These are phyloP conservation scores for Hemileccinum impolitum DNA, from an alignment of 768 basidiomycete genomes.

Conservation along the genomic window DNA sequence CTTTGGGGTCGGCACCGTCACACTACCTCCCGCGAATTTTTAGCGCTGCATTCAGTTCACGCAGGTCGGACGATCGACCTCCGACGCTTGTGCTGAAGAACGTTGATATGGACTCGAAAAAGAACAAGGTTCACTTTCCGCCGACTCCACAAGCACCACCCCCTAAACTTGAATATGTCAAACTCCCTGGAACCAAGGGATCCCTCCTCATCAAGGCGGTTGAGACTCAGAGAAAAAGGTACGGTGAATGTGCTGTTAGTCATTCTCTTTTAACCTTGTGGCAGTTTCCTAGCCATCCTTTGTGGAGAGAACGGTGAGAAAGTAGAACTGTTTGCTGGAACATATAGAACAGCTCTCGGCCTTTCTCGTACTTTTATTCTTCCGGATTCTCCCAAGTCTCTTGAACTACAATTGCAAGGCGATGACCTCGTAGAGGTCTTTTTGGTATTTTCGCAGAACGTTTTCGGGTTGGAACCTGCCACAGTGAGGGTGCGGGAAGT, in stretches of 20 bases:
- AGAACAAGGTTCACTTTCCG: conserved; percentile 31
- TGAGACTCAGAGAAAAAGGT: conserved; percentile 90
- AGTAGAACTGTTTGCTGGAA: conserved; percentile 90
- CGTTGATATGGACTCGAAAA: conserved; percentile 40
- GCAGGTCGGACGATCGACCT: conserved; percentile 57
- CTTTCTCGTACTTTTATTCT: conserved; percentile 92
- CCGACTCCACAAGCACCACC: conserved; percentile 55
- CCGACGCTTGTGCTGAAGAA: conserved; percentile 33
- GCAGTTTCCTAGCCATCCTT: conserved; percentile 86
- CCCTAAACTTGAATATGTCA: conserved; percentile 88
- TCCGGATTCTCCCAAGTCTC: conserved; percentile 83
- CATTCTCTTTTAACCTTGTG: neutral
- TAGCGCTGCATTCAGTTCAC: conserved; percentile 55
- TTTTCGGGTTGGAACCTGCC: conserved; percentile 89
- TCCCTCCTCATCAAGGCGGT: conserved; percentile 81
- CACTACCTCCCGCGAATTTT: conserved; percentile 69
- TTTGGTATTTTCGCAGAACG: conserved; percentile 86
- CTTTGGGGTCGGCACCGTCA: conserved; percentile 37
- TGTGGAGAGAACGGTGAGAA: conserved; percentile 93
- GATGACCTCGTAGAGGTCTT: conserved; percentile 93
- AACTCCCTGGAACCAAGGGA: conserved; percentile 87
- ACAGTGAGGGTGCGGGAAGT: conserved; percentile 95
- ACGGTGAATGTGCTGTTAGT: conserved; percentile 1
- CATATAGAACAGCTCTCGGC: conserved; percentile 83
- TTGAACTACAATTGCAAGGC: conserved; percentile 86